Conservation (phyloP, 2,329 filamentous ascomycete species). For the Fusarium oxysporum region DNA sequence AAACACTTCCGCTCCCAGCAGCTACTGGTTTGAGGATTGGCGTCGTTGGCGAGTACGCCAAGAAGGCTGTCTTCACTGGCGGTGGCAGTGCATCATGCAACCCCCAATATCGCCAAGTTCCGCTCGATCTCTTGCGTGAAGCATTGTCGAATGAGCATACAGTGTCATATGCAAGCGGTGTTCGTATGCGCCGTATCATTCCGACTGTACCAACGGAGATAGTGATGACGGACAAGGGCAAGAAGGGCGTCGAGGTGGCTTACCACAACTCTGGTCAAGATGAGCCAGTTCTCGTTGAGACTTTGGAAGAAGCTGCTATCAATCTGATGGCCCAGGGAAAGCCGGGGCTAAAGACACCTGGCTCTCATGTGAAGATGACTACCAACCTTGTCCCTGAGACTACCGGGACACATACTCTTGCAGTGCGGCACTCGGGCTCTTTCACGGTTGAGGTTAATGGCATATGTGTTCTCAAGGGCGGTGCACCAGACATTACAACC, state of each 20-base stretch:
- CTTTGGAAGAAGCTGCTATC: neutral
- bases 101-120: neutral
- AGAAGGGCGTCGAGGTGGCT: neutral
- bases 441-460: fast-evolving
- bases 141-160: fast-evolving
- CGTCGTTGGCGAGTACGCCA: neutral
- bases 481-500: neutral
- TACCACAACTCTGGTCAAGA: neutral
- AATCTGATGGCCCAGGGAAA: neutral
- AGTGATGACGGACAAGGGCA: fast-evolving
- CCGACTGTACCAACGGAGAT: neutral
- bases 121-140: neutral
- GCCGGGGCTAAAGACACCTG: neutral
- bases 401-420: neutral
- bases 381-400: neutral
- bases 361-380: neutral
- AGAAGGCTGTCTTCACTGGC: neutral
- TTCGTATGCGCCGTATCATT: neutral
- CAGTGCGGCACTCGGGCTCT: neutral
- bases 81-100: neutral
- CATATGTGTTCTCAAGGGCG: fast-evolving
- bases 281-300: fast-evolving
- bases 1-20: fast-evolving
- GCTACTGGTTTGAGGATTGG: fast-evolving
- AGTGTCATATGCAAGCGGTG: neutral